phyloP scores from a whole-genome alignment of 2,329 filamentous ascomycete species.

The Lecanoromycetidae sp. region DNA sequence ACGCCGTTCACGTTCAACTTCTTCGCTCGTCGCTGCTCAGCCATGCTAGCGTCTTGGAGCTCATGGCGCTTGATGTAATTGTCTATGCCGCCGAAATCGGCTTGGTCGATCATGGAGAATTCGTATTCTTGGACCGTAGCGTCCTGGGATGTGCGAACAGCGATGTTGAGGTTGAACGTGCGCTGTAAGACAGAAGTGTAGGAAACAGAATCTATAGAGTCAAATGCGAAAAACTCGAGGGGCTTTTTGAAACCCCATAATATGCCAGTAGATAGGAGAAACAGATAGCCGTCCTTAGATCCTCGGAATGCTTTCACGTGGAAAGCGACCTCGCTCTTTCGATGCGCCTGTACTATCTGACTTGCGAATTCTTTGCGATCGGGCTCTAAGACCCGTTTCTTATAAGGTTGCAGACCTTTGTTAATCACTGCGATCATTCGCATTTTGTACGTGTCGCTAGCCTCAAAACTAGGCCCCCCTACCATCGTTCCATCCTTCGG shows the following conservation, averaged over 20 bases:
- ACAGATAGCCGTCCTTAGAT: conserved; percentile 55
- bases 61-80: conserved; percentile 49
- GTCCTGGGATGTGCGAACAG: conserved; percentile 26
- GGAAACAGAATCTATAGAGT: conserved; percentile 45
- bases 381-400: conserved; percentile 41
- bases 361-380: conserved; percentile 47
- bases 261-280: conserved; percentile 49
- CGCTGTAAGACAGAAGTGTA: conserved; percentile 54
- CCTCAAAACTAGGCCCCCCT: conserved; percentile 33
- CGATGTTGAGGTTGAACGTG: conserved; percentile 53
- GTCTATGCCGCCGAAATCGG: conserved; percentile 50
- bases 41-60: conserved; percentile 52
- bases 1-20: conserved; percentile 40
- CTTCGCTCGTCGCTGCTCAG: conserved; percentile 47
- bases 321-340: conserved; percentile 51
- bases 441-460: conserved; percentile 35
- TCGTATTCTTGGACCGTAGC: conserved; percentile 47
- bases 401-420: conserved; percentile 33
- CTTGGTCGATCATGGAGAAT: conserved; percentile 55
- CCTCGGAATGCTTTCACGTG: conserved; percentile 53
- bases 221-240: conserved; percentile 49
- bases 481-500: conserved; percentile 34
- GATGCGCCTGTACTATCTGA: conserved; percentile 46
- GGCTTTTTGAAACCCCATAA: conserved; percentile 57
- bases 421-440: conserved; percentile 37